A percentile compares a stretch with the other conserved stretches of the same genome.
phyloP scores from a whole-genome alignment of 2,329 filamentous ascomycete genomes.

The Sclerotinia spermophila region DNA sequence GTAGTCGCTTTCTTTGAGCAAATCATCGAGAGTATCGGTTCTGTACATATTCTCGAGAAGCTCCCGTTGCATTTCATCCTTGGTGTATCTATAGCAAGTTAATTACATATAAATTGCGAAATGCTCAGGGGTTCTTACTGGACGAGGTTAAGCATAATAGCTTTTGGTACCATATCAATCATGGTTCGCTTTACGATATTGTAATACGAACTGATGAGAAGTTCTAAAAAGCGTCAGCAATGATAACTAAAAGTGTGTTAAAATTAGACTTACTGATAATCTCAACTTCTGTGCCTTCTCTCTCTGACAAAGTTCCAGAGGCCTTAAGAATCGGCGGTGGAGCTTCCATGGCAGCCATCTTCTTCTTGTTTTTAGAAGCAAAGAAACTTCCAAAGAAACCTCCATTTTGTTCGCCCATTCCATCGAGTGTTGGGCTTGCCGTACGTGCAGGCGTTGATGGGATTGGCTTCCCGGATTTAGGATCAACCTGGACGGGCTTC shows the following conservation, averaged over 20 bases:
- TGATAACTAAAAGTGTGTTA: not conserved
- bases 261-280: slow-evolving; percentile 75
- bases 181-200: slow-evolving; percentile 98
- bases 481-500: slow-evolving; percentile 92
- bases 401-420: slow-evolving; percentile 54
- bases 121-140: slow-evolving; percentile 59
- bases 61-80: slow-evolving; percentile 98
- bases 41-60: slow-evolving; percentile 97
- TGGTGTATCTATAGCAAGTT: slow-evolving; percentile 65
- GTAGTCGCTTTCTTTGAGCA: slow-evolving; percentile 98
- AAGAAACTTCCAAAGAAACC: slow-evolving; percentile 99
- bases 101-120: slow-evolving; percentile 13
- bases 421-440: slow-evolving; percentile 66
- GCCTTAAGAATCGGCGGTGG: slow-evolving; percentile 92
- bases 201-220: slow-evolving; percentile 94
- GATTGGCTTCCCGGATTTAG: slow-evolving; percentile 96
- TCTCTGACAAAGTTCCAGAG: slow-evolving; percentile 87
- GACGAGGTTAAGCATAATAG: slow-evolving; percentile 96
- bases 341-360: slow-evolving; percentile 98
- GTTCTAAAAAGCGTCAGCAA: slow-evolving; percentile 53
- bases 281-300: slow-evolving; percentile 93
- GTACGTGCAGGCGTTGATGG: slow-evolving; percentile 68
- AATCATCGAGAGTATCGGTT: slow-evolving; percentile 81
- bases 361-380: slow-evolving; percentile 99
- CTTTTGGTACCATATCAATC: slow-evolving; percentile 99